Evolutionary conservation across 2,329 filamentous ascomycete species (phyloP).

Genomic region (Colletotrichum tofieldiae): DNA sequence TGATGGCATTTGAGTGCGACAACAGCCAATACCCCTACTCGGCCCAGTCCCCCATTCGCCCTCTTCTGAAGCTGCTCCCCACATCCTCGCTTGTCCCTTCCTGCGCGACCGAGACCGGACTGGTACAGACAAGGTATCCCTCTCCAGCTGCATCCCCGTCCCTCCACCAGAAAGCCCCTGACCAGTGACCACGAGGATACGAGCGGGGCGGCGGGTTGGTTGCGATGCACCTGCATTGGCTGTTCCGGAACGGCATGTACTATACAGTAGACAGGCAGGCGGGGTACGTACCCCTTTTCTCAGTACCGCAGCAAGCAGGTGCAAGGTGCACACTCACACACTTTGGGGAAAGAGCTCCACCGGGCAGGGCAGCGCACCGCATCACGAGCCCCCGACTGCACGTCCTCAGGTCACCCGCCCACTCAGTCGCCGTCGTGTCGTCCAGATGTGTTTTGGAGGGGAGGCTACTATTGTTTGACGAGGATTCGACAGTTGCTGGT

Average conservation of each 20-base stretch:
- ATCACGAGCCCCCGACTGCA: constrained; percentile 39
- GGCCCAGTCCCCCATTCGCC: constrained; percentile 3
- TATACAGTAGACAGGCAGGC: not conserved
- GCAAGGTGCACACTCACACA: constrained; percentile 8
- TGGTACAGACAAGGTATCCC: constrained; percentile 40
- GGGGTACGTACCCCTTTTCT: constrained; percentile 3
- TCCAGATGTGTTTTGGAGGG: not conserved
- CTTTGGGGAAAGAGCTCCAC: constrained; percentile 32
- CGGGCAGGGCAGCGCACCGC: constrained; percentile 28
- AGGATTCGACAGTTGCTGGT: not conserved
- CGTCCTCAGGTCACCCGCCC: constrained; percentile 23
- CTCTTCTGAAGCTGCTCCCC: not conserved
- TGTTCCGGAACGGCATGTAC: constrained; percentile 32
- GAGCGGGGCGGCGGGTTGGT: constrained; percentile 26
- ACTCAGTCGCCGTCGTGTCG: not conserved
- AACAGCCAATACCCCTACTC: constrained; percentile 38
- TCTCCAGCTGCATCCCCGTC: constrained; percentile 31
- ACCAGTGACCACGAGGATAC: constrained; percentile 41
- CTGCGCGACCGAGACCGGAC: constrained; percentile 39
- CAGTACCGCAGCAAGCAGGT: constrained; percentile 5
- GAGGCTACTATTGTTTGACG: not conserved
- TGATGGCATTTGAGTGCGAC: constrained; percentile 40
- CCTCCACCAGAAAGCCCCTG: constrained; percentile 34
- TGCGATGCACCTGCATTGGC: constrained; percentile 44
- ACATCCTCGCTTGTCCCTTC: constrained; percentile 6